These are phyloP conservation scores for Citrus cavaleriei DNA, from an alignment of 345 rosid genomes.

Conservation along the genomic window DNA sequence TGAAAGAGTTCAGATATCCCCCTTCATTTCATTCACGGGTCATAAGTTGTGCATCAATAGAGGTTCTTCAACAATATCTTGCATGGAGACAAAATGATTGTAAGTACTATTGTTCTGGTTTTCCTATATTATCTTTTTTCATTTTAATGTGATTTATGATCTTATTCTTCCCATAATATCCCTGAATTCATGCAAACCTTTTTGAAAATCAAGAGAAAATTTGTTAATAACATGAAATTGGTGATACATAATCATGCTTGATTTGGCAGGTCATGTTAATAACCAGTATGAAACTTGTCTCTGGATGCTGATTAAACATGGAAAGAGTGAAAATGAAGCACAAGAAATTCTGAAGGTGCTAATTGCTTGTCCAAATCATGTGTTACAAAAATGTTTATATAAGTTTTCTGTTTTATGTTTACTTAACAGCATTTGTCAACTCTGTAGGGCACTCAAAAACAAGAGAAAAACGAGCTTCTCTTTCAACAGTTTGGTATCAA, in stretches of 20 bases:
- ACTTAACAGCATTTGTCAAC: slow-evolving; percentile 1
- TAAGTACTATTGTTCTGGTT: slow-evolving; percentile 26
- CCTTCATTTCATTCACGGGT: slow-evolving; percentile 65
- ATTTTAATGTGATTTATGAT: background rate
- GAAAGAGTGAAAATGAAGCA: slow-evolving; percentile 60
- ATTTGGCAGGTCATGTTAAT: slow-evolving; percentile 57
- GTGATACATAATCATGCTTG: background rate
- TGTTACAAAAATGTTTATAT: background rate
- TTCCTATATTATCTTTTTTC: background rate
- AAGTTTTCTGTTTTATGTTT: background rate
- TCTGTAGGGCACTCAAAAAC: slow-evolving; percentile 69
- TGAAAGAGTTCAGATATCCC: slow-evolving; percentile 45
- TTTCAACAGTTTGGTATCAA: slow-evolving; percentile 73
- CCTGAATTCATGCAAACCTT: background rate
- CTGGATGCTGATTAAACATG: slow-evolving; percentile 68
- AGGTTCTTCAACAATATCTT: slow-evolving; percentile 77
- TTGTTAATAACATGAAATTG: background rate
- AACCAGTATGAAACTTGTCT: slow-evolving; percentile 73
- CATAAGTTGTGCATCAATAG: slow-evolving; percentile 62
- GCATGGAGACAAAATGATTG: slow-evolving; percentile 91
- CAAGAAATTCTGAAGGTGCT: slow-evolving; percentile 60
- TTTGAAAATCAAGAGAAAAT: background rate
- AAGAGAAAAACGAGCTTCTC: slow-evolving; percentile 83
- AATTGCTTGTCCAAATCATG: background rate
- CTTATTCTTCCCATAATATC: background rate